Base-by-base conservation (phyloP, 805 yeast species). In the Ascoidea rubescens region DNA sequence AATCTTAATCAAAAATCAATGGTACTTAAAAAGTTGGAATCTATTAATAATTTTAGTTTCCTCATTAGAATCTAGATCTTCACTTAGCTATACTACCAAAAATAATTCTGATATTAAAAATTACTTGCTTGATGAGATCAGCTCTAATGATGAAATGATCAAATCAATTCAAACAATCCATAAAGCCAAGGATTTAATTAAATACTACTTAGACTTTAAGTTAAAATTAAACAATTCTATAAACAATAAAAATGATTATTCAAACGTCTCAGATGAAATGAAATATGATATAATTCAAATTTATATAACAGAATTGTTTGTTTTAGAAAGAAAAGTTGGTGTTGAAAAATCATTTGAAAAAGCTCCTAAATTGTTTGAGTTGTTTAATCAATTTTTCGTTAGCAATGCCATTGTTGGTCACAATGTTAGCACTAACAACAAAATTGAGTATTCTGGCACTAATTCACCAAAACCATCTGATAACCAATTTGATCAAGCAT, bases 1-100 rank as follows among this genome's bases (percentile, higher is more conserved):
- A 42, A 17, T 54, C 5, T 51, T 55, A 31, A 21, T 28, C 44
- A 44, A 52, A 44, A 51, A 53, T n/a, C 30, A 46, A 3, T 28
- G 44, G 5, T 50, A 49, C 45, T 55, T 56, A 55, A 53, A 52
- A 33, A 42, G 49, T 48, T 54, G 55, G 56, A 54, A 50, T 47
- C 47, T 55, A n/a, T 45, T 55, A n/a, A 45, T 54, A 47, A 50
- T 55, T 31, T 50, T 53, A 30, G 45, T 46, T 37, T 8, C 43
- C 14, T 37, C 43, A 37, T 2, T 37, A 10, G 43, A 37, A 37
- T 37, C 43, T 37, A 37, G 43, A 37, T 37, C 43, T 37, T 37
- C 43, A 37, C 14, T 37, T 21, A 21, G 28, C 28, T 21, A 21
- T 21, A 21, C 2, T 21, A 21, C 28, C 28, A 21, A 21, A 37